These are phyloP conservation scores for Solanum sitiens DNA, from an alignment of 257 asterid species.

Conservation along the genomic window DNA sequence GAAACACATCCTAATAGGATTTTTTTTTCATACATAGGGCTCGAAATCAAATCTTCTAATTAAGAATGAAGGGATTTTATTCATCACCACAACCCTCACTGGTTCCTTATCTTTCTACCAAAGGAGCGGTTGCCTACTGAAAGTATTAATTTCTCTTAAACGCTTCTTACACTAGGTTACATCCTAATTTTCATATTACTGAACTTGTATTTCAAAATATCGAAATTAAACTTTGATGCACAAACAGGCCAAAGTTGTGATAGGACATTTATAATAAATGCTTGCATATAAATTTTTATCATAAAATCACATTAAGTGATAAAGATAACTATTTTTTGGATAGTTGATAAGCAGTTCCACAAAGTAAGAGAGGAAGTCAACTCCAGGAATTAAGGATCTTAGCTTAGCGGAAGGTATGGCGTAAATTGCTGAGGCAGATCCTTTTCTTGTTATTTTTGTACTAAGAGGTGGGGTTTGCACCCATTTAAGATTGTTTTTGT, in stretches of 20 bases:
- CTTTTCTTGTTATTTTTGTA: background rate
- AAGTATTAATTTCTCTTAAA: background rate
- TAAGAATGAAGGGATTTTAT: background rate
- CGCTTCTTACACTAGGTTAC: background rate
- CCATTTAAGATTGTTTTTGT: background rate
- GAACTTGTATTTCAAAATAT: background rate
- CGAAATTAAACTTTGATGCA: background rate
- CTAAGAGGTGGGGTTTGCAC: background rate
- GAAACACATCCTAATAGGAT: background rate
- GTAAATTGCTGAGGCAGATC: background rate
- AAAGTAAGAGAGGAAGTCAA: background rate
- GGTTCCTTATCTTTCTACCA: background rate
- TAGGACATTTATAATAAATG: background rate
- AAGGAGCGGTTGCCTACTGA: background rate
- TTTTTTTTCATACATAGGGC: background rate
- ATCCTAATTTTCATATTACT: background rate
- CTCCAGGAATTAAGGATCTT: background rate
- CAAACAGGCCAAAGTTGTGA: background rate
- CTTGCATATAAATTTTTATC: background rate
- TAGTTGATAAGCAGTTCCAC: background rate
- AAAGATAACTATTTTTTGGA: background rate
- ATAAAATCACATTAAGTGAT: background rate
- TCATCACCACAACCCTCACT: background rate
- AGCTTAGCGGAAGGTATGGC: background rate
- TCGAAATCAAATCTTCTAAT: background rate